These are phyloP conservation scores for Debaryomyces prosopidis DNA, from an alignment of 805 yeast species.

Conservation along the genomic window DNA sequence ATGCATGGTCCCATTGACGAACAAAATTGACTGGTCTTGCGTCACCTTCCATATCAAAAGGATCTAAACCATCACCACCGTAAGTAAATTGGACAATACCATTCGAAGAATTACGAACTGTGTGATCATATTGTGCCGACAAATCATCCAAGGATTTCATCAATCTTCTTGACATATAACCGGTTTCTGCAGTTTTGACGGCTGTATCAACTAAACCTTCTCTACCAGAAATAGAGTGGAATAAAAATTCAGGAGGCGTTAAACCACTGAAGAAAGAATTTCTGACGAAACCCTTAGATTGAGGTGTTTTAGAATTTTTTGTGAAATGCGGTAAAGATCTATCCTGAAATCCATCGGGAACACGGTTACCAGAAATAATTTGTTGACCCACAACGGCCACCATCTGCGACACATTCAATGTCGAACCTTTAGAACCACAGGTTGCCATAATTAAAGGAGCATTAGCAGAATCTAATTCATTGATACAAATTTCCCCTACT, in stretches of 20 bases:
- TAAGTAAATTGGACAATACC: constrained; percentile 97
- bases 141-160: constrained; percentile 98
- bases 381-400: constrained; percentile 99
- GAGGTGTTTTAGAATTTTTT: constrained; percentile 95
- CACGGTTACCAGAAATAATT: constrained; percentile 97
- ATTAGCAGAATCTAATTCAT: constrained; percentile 82
- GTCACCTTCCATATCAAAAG: constrained; percentile 98
- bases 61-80: constrained; percentile 99
- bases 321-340: constrained; percentile 96
- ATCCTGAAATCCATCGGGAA: constrained; percentile 99
- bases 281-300: constrained; percentile 96
- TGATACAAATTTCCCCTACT: constrained; percentile 97
- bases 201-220: constrained; percentile 99
- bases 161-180: constrained; percentile 96
- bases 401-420: constrained; percentile 98
- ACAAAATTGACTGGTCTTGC: constrained; percentile 92
- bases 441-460: constrained; percentile 99
- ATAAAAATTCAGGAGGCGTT: constrained; percentile 97
- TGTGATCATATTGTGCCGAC: constrained; percentile 88
- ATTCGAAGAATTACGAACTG: constrained; percentile 92
- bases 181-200: constrained; percentile 98
- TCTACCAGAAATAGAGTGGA: constrained; percentile 99
- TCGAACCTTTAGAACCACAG: constrained; percentile 98
- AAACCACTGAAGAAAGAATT: constrained; percentile 95
- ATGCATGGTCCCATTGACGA: constrained; percentile 94